A percentile compares a stretch with the other conserved stretches of the same genome.
Conservation (phyloP, 176 grass and related monocot species). For the Tuctoria greenei region DNA sequence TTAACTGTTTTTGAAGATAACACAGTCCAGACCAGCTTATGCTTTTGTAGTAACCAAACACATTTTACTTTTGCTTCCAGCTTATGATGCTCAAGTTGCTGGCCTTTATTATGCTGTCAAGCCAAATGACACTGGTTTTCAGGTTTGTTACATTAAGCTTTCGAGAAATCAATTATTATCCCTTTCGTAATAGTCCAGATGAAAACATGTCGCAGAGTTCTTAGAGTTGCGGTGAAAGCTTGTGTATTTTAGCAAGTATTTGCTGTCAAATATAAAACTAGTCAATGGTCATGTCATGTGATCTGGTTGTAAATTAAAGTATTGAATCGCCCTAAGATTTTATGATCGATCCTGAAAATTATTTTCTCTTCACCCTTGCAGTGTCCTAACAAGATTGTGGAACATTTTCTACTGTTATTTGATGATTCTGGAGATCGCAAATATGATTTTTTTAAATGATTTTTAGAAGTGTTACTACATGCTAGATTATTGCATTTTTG, state of each 20-base stretch:
- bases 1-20: neutral
- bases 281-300: neutral
- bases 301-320: neutral
- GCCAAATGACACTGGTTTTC: constrained; percentile 75
- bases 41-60: constrained; percentile 1
- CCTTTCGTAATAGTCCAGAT: neutral
- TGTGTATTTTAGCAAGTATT: neutral
- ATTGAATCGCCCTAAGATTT: neutral
- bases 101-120: constrained; percentile 72
- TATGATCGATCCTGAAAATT: neutral
- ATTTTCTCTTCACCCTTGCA: neutral
- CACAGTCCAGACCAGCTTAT: neutral
- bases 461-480: neutral
- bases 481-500: neutral
- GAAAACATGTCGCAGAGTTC: neutral
- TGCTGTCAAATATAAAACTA: neutral
- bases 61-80: constrained; percentile 54
- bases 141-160: constrained; percentile 46
- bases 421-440: neutral
- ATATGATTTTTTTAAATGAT: neutral
- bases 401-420: neutral
- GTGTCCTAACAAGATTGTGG: neutral
- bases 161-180: constrained; percentile 1
- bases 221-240: neutral
- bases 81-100: constrained; percentile 95